Base-by-base conservation (phyloP, 164 flowering plant species). In the Kingdonia uniflora region DNA sequence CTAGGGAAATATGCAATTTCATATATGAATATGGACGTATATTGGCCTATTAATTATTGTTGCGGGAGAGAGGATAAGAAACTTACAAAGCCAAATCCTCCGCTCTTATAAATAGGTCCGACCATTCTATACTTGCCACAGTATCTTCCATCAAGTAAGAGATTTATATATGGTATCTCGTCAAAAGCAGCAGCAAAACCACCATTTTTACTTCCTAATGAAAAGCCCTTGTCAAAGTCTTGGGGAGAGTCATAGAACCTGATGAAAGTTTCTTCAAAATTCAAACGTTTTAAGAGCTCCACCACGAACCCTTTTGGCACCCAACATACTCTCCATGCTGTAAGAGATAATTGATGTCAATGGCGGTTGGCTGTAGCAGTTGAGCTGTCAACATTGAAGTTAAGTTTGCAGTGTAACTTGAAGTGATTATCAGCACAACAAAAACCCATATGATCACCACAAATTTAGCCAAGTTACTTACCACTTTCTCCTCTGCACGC, bases 371-470 rank as follows among this genome's bases (percentile, higher is more conserved):
- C 35, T 56, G 68, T 5, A 78, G 76, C 45, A 62, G 62, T 43
- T 65, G 70, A 2, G 76, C 74, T 11, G 81, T 80, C 10, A 80
- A 43, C 61, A 68, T 69, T 2, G 84, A 76, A 1, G 81, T 59
- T 26, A 82, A 70, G 42, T 79, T 82, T n/a, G n/a, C n/a, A n/a
- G n/a, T n/a, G n/a, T n/a, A n/a, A n/a, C n/a, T n/a, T n/a, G n/a
- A n/a, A n/a, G n/a, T n/a, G n/a, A n/a, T n/a, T n/a, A n/a, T n/a
- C n/a, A n/a, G n/a, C n/a, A n/a, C n/a, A n/a, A n/a, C 76, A 33
- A 80, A 76, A 11, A 71, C 44, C 89, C 89, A 82, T 37, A 79
- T 58, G 13, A 73, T 59, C 52, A 76, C 52, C 19, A 81, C 76
- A 39, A 79, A 56, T 23, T 80, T 42, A 2, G 76, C 50, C 51